phyloP scores from a whole-genome alignment of 106 monocot species.

The Dendrobium nobile region DNA sequence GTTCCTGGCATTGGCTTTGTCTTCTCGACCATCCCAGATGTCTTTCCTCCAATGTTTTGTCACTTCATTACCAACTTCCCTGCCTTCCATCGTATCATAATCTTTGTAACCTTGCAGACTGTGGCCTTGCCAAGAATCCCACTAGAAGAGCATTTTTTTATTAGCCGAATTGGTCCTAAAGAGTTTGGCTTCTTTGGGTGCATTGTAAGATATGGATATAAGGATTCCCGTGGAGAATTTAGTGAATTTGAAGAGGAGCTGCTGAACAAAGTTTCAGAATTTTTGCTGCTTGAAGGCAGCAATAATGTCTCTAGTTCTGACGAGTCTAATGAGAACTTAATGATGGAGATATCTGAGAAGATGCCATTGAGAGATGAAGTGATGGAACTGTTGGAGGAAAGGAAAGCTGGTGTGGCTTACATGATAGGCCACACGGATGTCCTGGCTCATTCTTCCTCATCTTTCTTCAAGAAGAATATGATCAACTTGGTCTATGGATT shows the following conservation, averaged over 20 bases:
- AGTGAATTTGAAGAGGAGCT: conserved; percentile 60
- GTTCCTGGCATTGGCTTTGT: conserved; percentile 66
- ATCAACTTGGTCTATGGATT: conserved; percentile 56
- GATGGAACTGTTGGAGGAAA: conserved; percentile 46
- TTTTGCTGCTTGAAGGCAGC: conserved; percentile 31
- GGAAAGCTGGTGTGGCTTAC: conserved; percentile 63
- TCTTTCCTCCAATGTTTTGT: conserved; percentile 65
- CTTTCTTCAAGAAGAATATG: conserved; percentile 42
- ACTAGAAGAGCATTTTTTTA: conserved; percentile 33
- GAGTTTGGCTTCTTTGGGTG: conserved; percentile 42
- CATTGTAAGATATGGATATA: conserved; percentile 64
- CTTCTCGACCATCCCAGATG: conserved; percentile 27
- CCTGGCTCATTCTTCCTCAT: conserved; percentile 34
- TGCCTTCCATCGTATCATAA: conserved; percentile 58
- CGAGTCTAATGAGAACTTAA: not conserved
- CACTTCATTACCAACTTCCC: conserved; percentile 84
- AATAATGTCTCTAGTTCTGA: not conserved
- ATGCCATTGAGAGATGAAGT: conserved; percentile 33
- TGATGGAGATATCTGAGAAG: not conserved
- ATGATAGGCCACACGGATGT: conserved; percentile 67
- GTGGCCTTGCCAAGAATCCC: conserved; percentile 44
- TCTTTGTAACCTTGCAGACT: conserved; percentile 51
- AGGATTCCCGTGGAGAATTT: conserved; percentile 31
- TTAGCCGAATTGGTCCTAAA: conserved; percentile 44
- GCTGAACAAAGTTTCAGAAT: conserved; percentile 54